Evolutionary conservation across 441 rosid genomes (phyloP), one percentile per base, ranked within the genome.

Genomic region (Erodium moschatum): DNA sequence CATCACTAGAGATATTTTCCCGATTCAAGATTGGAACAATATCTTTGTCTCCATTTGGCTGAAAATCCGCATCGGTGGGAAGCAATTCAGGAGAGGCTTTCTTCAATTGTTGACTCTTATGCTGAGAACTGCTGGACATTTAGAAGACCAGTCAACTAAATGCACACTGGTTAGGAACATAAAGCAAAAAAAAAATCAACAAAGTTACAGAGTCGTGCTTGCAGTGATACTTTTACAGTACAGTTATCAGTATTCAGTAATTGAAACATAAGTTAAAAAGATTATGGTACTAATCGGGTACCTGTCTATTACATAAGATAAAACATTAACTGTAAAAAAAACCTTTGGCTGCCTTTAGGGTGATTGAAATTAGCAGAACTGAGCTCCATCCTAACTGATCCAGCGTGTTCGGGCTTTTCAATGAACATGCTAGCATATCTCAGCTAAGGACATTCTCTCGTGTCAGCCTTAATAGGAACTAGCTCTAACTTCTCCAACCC

Each of bases 21-120:
- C 70, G 67, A 67, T 75, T 69, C 64, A 72, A 71, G 15, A 64
- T 72, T 1, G 70, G 70, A 0, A 76, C 89, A 2, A 81, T 72
- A 40, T 83, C 83, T 61, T 81, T 90, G 48, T 79, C 86, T 0
- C 70, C 76, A 16, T 52, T 76, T 6, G 76, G 54, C 62, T 69
- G 78, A 35, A 77, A 74, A 69, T 76, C 78, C 24, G 80, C 81
- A 15, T 33, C 69, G 4, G 80, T 60, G 10, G 83, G 81, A 56
- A 77, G 79, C 74, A 72, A 78, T 63, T 82, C 74, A 33, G 84
- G 72, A 27, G 86, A 79, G 2, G 76, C 77, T 80, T 87, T 86
- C 80, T 86, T 89, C 75, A 76, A 75, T 46, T 75, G 85, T 64
- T 74, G 84, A 29, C 83, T 79, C 83, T 77, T 86, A 24, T 16